Conservation (phyloP, 2,329 filamentous ascomycete species). For the Ilyonectria mors-panacis region DNA sequence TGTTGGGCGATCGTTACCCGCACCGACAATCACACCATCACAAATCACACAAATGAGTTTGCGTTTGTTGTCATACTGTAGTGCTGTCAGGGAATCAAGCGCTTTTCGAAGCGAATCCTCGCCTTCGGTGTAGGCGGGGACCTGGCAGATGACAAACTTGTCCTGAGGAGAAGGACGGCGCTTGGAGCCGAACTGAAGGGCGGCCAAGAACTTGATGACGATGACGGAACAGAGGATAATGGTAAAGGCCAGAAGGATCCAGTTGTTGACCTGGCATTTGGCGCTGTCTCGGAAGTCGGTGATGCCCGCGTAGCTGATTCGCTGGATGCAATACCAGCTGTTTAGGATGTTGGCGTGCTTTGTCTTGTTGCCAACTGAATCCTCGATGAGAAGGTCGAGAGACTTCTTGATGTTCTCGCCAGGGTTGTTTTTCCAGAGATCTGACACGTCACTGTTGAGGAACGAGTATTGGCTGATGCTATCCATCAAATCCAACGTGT, state of each 20-base stretch:
- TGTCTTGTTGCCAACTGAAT: constrained; percentile 66
- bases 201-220: constrained; percentile 89
- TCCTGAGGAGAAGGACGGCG: constrained; percentile 91
- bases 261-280: constrained; percentile 90
- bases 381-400: constrained; percentile 70
- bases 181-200: constrained; percentile 94
- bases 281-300: constrained; percentile 86
- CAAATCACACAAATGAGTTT: constrained; percentile 98
- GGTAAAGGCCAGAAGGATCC: constrained; percentile 89
- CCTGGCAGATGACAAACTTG: constrained; percentile 98
- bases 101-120: constrained; percentile 95
- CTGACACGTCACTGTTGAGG: constrained; percentile 76
- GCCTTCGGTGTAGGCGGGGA: constrained; percentile 97
- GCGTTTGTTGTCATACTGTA: constrained; percentile 98
- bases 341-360: constrained; percentile 68
- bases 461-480: constrained; percentile 75
- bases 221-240: constrained; percentile 87
- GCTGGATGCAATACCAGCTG: constrained; percentile 85
- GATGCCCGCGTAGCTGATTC: constrained; percentile 86
- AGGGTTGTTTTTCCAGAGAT: constrained; percentile 80
- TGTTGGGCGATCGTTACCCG: constrained; percentile 95
- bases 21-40: constrained; percentile 96
- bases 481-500: constrained; percentile 75
- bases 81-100: constrained; percentile 91
- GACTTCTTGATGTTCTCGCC: constrained; percentile 82